Evolutionary conservation across 2,329 filamentous ascomycete species (phyloP).

Genomic region (Aureobasidium sp.): DNA sequence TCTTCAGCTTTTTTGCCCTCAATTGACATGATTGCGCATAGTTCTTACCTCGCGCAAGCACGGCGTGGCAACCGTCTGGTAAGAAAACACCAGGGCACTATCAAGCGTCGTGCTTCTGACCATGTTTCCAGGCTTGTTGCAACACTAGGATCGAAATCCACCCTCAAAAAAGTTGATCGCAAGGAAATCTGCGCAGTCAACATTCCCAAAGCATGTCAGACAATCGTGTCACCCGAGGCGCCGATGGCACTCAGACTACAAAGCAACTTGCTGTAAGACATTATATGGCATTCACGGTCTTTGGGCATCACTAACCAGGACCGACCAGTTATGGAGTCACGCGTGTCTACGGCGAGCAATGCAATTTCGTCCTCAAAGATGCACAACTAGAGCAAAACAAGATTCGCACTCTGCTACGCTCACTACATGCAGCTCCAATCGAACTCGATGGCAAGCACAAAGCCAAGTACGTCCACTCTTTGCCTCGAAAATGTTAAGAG

Average conservation of each 20-base stretch:
- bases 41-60: slow-evolving; percentile 80
- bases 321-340: slow-evolving; percentile 66
- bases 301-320: not conserved
- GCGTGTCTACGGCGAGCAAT: slow-evolving; percentile 81
- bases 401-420: slow-evolving; percentile 61
- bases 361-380: slow-evolving; percentile 75
- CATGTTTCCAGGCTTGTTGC: slow-evolving; percentile 67
- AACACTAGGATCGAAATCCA: slow-evolving; percentile 70
- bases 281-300: slow-evolving; percentile 20
- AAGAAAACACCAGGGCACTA: slow-evolving; percentile 28
- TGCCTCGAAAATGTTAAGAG: not conserved
- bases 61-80: slow-evolving; percentile 95
- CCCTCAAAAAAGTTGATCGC: slow-evolving; percentile 65
- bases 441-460: slow-evolving; percentile 63
- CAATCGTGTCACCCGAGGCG: slow-evolving; percentile 76
- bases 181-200: slow-evolving; percentile 87
- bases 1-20: not conserved
- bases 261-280: slow-evolving; percentile 67
- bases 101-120: slow-evolving; percentile 19
- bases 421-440: slow-evolving; percentile 52
- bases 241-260: slow-evolving; percentile 88
- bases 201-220: slow-evolving; percentile 76
- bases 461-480: slow-evolving; percentile 51
- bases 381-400: slow-evolving; percentile 66
- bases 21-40: slow-evolving; percentile 24